Evolutionary conservation across 495 filamentous ascomycete species (phyloP).

Genomic region (Penicillium goetzii): DNA sequence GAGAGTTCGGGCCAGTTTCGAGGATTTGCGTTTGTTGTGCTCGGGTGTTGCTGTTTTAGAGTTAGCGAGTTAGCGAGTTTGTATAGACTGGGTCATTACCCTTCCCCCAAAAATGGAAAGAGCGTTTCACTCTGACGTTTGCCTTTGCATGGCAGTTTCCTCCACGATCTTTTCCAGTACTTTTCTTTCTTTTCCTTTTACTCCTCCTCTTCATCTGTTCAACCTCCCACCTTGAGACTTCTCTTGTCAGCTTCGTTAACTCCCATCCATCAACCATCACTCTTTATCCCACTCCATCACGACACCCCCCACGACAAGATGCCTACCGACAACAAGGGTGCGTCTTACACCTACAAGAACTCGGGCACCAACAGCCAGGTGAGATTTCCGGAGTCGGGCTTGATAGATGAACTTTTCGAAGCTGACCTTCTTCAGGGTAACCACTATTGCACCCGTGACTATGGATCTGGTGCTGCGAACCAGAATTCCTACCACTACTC

Average conservation of each 20-base stretch:
- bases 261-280: background rate
- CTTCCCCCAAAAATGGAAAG: background rate
- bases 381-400: background rate
- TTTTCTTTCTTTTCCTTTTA: background rate
- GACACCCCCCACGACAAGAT: background rate
- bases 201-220: background rate
- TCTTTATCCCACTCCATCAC: background rate
- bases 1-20: background rate
- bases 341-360: conserved; percentile 34
- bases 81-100: background rate
- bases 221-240: background rate
- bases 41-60: background rate
- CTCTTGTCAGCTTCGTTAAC: background rate
- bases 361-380: conserved; percentile 45
- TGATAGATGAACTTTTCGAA: background rate
- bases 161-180: background rate
- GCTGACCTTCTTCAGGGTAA: conserved; percentile 34
- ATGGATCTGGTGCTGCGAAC: conserved; percentile 35
- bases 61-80: background rate
- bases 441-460: conserved; percentile 47
- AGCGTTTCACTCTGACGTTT: conserved; percentile 6
- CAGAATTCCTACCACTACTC: conserved; percentile 48
- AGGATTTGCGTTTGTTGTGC: background rate
- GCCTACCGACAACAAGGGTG: conserved; percentile 20
- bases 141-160: conserved; percentile 1